Evolutionary conservation across 148 eudicot species (phyloP), one percentile per base, ranked within the genome.

Genomic region (Silene uniflora): DNA sequence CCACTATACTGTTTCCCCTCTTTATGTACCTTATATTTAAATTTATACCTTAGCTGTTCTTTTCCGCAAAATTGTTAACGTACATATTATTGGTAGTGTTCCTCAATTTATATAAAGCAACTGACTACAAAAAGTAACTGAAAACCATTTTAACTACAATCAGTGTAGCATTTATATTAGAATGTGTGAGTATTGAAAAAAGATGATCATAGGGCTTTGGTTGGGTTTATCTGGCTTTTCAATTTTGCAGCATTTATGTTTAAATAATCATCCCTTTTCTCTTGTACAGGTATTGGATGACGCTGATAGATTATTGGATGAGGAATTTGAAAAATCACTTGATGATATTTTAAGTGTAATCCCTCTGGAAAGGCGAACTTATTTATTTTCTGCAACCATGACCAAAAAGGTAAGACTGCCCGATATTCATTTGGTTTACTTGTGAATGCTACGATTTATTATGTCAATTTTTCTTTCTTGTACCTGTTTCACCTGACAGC

Each of bases 301-400:
- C 82, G 98, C 98, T 46, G 98, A 94, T 83, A 85, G 92, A 79
- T 79, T 94, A 84, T 81, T 94, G 71, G 90, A 92, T 81, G 93
- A 89, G 58, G 98, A 91, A 72, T 94, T 94, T 73, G 92, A 90
- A 85, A 89, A 92, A 81, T 77, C 91, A 71, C 80, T 94, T 75
- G 91, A 94, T 85, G 89, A 88, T 35, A 78, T 94, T 71, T 85
- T 92, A 77, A 85, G 81, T 69, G 88, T 63, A 73, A 88, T 94
- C 56, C 98, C 98, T 80, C 90, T 83, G 47, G 88, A 90, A 21
- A 72, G 97, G 67, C 87, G 85, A 73, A 92, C 98, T 56, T 94
- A 79, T 80, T 77, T 94, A 61, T 94, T 89, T 78, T 94, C 98
- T 63, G 97, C 97, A 62, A 91, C 98, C 17, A 91, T 94, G 97